Evolutionary conservation across 2,329 filamentous ascomycete species (phyloP).

Genomic region (Colletotrichum zoysiae): DNA sequence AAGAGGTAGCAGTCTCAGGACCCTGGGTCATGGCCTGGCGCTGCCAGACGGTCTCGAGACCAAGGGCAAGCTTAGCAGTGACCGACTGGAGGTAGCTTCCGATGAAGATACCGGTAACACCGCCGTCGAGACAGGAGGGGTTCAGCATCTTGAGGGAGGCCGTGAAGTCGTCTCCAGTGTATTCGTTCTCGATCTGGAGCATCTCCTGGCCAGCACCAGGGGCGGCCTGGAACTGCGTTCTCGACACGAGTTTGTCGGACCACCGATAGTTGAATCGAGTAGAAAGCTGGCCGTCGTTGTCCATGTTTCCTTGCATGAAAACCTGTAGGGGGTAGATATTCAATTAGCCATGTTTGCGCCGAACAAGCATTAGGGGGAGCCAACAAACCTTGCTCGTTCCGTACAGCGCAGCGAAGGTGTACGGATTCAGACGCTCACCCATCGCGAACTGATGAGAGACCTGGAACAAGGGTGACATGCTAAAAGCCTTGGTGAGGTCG

Average conservation of each 20-base stretch:
- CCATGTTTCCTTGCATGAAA: slow-evolving; percentile 94
- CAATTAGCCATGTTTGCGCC: slow-evolving; percentile 20
- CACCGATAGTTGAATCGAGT: slow-evolving; percentile 95
- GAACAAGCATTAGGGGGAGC: neutral
- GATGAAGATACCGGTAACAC: slow-evolving; percentile 94
- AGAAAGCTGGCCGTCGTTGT: slow-evolving; percentile 89
- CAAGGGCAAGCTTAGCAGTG: slow-evolving; percentile 87
- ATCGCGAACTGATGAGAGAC: slow-evolving; percentile 97
- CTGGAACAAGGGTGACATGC: slow-evolving; percentile 93
- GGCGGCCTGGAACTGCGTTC: slow-evolving; percentile 88
- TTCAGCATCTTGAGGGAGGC: slow-evolving; percentile 94
- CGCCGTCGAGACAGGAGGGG: slow-evolving; percentile 92
- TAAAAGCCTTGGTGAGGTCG: slow-evolving; percentile 96
- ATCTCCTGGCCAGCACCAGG: slow-evolving; percentile 84
- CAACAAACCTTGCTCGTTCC: slow-evolving; percentile 87
- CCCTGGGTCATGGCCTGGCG: slow-evolving; percentile 84
- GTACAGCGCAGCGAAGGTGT: slow-evolving; percentile 94
- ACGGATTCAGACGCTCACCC: slow-evolving; percentile 92
- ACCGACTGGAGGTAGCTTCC: slow-evolving; percentile 95
- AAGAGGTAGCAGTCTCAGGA: slow-evolving; percentile 91
- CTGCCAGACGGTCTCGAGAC: slow-evolving; percentile 95
- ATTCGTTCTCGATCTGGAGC: slow-evolving; percentile 95
- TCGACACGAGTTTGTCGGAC: slow-evolving; percentile 83
- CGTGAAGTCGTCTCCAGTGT: slow-evolving; percentile 92
- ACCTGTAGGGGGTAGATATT: slow-evolving; percentile 66